Base-by-base conservation (phyloP, 495 filamentous ascomycete species). In the Halenospora varia region DNA sequence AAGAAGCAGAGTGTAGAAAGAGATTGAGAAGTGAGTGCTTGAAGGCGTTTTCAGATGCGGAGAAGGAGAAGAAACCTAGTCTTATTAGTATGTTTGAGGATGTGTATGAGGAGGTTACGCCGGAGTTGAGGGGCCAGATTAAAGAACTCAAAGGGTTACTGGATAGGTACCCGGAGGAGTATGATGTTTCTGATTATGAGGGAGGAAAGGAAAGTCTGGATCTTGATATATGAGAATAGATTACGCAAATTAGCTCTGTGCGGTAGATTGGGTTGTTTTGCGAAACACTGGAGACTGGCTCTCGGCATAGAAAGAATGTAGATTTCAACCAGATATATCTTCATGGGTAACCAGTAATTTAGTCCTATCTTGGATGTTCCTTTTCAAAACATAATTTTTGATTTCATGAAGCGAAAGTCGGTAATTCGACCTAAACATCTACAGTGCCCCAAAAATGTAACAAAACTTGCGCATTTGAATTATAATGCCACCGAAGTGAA, bases 91-190 rank as follows among this genome's bases (percentile, higher is more conserved):
- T 96, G 66, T 97, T 96, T 70, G 80, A 83, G 59, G 94, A 92
- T 70, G 81, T 97, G 4, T 97, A 96, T 71, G 89, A 92, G 70
- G 81, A 90, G 19, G 54, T 96, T 45, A 97, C 90, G 10, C 87
- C 90, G 55, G 94, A 97, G 59, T 75, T 87, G 45, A 81, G 75
- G 69, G 79, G 72, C 57, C 95, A 99, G 75, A 89, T 92, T 81
- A 74, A 75, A 61, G 82, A 89, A 73, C 72, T 99, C 56, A 90
- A 75, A 70, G 76, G 80, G 1, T 76, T 96, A 45, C 59, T 99
- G 24, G 85, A 92, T 66, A 84, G 81, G 62, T 99, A 97, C 77
- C 93, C 94, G 0, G 83, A 87, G 10, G 94, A 99, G 75, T 99
- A 99, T 73, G 90, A 97, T 68, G 54, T 95, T 25, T 80, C 77